These are phyloP conservation scores for Oryza coarctata DNA, from an alignment of 176 grass and related monocot species.

Conservation along the genomic window DNA sequence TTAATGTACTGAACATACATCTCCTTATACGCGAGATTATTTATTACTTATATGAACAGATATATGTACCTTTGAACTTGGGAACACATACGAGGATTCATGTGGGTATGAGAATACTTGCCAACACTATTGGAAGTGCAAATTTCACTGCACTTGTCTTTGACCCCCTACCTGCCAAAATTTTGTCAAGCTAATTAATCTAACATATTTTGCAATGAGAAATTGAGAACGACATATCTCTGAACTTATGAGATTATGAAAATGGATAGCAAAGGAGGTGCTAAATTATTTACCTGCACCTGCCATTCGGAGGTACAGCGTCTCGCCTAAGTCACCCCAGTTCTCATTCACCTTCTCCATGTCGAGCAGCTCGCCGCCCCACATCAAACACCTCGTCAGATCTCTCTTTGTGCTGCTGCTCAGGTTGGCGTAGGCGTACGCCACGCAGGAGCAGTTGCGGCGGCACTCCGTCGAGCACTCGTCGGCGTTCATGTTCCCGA, in stretches of 20 bases:
- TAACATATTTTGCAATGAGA: too few relatives aligned
- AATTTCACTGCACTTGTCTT: not conserved
- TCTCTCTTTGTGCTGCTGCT: not conserved
- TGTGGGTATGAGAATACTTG: not conserved
- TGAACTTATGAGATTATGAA: too few relatives aligned
- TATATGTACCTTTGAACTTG: slow-evolving; percentile 14
- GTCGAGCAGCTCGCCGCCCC: slow-evolving; percentile 36
- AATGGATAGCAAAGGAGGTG: too few relatives aligned
- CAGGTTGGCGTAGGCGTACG: slow-evolving; percentile 34
- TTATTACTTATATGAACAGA: not conserved
- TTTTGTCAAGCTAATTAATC: not conserved
- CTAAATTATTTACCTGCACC: not conserved
- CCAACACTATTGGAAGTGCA: not conserved
- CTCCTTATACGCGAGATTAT: not conserved
- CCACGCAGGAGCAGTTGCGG: slow-evolving; percentile 51
- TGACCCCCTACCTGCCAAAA: not conserved
- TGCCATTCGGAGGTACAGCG: slow-evolving; percentile 46
- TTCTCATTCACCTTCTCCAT: not conserved
- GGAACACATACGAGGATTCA: not conserved
- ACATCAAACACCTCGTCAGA: slow-evolving; percentile 36
- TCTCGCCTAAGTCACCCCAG: not conserved
- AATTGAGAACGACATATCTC: too few relatives aligned
- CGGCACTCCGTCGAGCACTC: slow-evolving; percentile 34
- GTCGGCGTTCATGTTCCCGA: slow-evolving; percentile 20
- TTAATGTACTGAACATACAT: not conserved